Conservation (phyloP, 192 early-diverging fungal genomes). For the Geranomyces variabilis region DNA sequence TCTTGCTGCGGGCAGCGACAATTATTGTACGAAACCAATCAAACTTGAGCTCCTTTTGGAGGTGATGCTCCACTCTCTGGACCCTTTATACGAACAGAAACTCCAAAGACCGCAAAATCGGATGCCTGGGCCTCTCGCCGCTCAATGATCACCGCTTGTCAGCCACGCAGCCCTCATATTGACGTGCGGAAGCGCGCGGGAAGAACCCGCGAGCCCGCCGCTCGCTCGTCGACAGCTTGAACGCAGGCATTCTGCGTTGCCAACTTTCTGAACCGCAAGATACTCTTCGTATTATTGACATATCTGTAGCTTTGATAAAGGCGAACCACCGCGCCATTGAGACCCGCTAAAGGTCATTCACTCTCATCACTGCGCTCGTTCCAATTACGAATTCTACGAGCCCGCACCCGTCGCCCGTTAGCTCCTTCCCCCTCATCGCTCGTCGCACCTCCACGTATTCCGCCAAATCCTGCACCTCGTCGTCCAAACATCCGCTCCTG, state of each 20-base stretch:
- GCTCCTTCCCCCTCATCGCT: neutral
- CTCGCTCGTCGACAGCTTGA: too few relatives aligned
- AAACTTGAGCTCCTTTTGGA: constrained; percentile 10
- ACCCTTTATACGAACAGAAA: constrained; percentile 7
- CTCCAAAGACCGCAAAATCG: neutral
- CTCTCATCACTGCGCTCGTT: constrained; percentile 40
- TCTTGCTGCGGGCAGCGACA: constrained; percentile 20
- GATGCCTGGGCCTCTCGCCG: neutral
- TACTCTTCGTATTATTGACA: too few relatives aligned
- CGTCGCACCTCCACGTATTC: too few relatives aligned
- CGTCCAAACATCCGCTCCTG: constrained; percentile 13
- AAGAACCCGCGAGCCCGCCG: too few relatives aligned
- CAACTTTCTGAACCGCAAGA: too few relatives aligned
- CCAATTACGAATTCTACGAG: constrained; percentile 49
- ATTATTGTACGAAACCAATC: constrained; percentile 24
- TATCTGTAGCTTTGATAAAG: too few relatives aligned
- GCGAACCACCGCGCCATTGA: too few relatives aligned
- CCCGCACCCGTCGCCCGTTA: constrained; percentile 16
- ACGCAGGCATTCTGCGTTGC: too few relatives aligned
- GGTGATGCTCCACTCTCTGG: constrained; percentile 12
- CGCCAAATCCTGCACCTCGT: neutral
- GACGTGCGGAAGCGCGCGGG: too few relatives aligned
- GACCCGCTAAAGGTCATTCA: neutral
- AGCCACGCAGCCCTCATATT: too few relatives aligned
- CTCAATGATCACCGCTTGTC: too few relatives aligned